phyloP scores from a whole-genome alignment of 1,284 basidiomycete species.

The Austroboletus niveus region DNA sequence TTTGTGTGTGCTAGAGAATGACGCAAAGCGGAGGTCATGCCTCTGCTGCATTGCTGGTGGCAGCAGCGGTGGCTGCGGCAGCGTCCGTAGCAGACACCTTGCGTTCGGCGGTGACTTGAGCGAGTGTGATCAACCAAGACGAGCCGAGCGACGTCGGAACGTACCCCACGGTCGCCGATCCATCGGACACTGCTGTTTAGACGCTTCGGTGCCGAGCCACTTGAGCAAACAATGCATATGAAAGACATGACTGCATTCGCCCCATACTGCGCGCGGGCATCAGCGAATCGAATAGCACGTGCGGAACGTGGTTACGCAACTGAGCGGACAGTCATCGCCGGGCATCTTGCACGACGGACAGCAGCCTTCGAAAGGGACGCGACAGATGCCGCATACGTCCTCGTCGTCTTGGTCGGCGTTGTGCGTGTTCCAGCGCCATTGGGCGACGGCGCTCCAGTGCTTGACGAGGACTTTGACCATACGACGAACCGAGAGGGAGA shows the following conservation, averaged over 20 bases:
- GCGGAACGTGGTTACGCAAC: constrained; percentile 38
- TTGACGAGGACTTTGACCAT: constrained; percentile 81
- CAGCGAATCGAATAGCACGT: no score
- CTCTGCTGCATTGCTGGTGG: no score
- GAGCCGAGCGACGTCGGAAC: constrained; percentile 27
- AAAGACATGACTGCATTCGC: constrained; percentile 91
- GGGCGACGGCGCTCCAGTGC: constrained; percentile 81
- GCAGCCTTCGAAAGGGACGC: constrained; percentile 87
- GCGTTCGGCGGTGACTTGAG: constrained; percentile 30
- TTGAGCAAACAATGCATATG: constrained; percentile 95
- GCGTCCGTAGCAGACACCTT: constrained; percentile 8
- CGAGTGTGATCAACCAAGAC: not conserved
- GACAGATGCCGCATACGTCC: constrained; percentile 93
- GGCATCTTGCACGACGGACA: constrained; percentile 94
- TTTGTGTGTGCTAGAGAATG: not conserved
- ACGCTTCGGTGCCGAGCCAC: constrained; percentile 85
- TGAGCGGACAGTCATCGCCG: constrained; percentile 94
- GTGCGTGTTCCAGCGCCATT: constrained; percentile 82
- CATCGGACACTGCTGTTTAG: constrained; percentile 93
- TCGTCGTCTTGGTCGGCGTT: constrained; percentile 64
- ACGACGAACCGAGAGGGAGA: no score
- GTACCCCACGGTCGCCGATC: constrained; percentile 88
- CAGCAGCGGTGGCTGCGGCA: not conserved
- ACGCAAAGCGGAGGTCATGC: no score
- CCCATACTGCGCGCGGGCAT: constrained; percentile 69